Conservation (phyloP, 2,329 filamentous ascomycete genomes). For the Graphilbum sp. region DNA sequence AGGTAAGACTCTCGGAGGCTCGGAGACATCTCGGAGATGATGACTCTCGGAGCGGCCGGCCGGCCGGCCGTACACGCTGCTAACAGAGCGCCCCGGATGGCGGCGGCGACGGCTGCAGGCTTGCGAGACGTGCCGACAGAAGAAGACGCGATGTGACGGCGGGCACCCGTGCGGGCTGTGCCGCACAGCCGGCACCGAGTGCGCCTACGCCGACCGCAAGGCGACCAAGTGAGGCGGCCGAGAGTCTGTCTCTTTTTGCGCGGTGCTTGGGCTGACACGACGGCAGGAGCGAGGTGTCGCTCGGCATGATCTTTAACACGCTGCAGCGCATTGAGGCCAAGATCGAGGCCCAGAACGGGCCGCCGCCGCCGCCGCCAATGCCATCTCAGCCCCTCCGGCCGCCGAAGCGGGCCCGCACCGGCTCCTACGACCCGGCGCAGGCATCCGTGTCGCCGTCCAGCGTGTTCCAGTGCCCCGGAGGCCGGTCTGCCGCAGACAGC, state of each 20-base stretch:
- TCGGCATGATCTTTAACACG: conserved; percentile 36
- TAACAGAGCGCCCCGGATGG: no score
- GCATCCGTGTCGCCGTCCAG: no score
- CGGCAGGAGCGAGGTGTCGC: conserved; percentile 31
- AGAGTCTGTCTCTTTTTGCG: background rate
- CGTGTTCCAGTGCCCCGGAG: conserved; percentile 1
- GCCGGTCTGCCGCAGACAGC: background rate
- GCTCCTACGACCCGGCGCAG: background rate
- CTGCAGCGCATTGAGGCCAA: conserved; percentile 34
- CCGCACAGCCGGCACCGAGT: conserved; percentile 28
- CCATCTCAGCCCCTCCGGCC: no score
- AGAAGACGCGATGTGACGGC: conserved; percentile 38
- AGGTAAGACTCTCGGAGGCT: no score
- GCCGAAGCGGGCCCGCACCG: background rate
- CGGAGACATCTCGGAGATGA: no score
- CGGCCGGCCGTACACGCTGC: background rate
- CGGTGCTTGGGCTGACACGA: background rate
- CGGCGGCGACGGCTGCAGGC: no score
- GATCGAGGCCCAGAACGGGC: conserved; percentile 21
- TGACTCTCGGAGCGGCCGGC: background rate
- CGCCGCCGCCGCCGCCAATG: no score
- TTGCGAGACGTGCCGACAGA: conserved; percentile 34
- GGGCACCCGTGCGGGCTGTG: conserved; percentile 36
- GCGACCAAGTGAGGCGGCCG: conserved; percentile 26
- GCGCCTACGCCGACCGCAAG: conserved; percentile 34